phyloP scores from a whole-genome alignment of 2,329 filamentous ascomycete species.

The Arthroderma sp. region DNA sequence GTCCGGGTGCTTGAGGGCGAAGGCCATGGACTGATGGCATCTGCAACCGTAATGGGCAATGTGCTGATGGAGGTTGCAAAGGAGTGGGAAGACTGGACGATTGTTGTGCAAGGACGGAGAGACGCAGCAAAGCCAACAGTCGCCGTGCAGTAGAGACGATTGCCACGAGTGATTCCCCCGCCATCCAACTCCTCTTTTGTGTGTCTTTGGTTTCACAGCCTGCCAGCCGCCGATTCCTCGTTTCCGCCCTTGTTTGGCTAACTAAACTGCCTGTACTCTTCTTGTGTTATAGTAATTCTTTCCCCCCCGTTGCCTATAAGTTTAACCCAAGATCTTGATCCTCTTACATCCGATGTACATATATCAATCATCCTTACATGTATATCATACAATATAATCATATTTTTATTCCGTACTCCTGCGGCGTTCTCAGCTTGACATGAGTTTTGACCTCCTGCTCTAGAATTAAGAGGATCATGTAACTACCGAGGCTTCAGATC shows the following conservation, averaged over 20 bases:
- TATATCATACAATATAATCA: background rate
- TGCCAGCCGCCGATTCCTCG: background rate
- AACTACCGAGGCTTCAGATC: too few relatives aligned
- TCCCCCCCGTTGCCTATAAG: background rate
- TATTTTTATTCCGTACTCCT: background rate
- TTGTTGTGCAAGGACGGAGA: constrained; percentile 39
- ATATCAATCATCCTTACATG: background rate
- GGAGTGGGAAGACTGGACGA: constrained; percentile 85
- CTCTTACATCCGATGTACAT: background rate
- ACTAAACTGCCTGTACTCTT: background rate
- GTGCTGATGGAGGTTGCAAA: constrained; percentile 89
- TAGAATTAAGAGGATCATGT: too few relatives aligned
- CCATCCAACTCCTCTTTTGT: background rate
- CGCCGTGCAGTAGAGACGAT: background rate
- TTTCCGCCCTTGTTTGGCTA: background rate
- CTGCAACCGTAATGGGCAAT: constrained; percentile 79
- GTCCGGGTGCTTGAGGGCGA: constrained; percentile 82
- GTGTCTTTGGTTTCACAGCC: background rate
- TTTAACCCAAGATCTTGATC: background rate
- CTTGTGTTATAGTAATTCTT: background rate
- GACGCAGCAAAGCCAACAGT: constrained; percentile 10
- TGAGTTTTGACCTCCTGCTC: too few relatives aligned
- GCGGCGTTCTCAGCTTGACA: too few relatives aligned
- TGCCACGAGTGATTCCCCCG: background rate
- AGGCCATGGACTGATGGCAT: constrained; percentile 92